A percentile compares a stretch with the other conserved stretches of the same genome.
phyloP scores from a whole-genome alignment of 768 basidiomycete species.

The Sporobolomyces pararoseus region DNA sequence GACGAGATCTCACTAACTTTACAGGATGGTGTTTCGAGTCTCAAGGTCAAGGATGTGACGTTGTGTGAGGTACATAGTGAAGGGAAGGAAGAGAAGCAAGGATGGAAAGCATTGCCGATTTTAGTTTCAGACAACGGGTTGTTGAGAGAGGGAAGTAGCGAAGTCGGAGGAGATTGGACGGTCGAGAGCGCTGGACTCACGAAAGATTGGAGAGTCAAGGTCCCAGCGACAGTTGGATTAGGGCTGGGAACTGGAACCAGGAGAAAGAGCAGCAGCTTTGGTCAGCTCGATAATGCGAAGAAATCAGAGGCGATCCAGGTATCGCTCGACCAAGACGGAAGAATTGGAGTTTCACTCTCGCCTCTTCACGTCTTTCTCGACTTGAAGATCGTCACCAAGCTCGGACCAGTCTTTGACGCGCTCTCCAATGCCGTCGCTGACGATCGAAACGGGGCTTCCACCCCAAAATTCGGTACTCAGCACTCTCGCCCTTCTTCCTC shows the following conservation, averaged over 20 bases:
- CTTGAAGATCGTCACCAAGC: conserved; percentile 46
- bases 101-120: conserved; percentile 7
- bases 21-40: background rate
- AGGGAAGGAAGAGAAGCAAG: background rate
- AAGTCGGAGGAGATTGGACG: conserved; percentile 7
- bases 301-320: background rate
- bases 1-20: background rate
- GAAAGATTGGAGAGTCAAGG: conserved; percentile 13
- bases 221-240: background rate
- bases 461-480: background rate
- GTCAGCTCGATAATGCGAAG: too few relatives aligned
- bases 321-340: background rate
- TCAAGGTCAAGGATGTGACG: background rate
- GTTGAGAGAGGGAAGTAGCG: background rate
- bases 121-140: conserved; percentile 2
- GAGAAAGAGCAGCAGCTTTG: background rate
- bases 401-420: conserved; percentile 40
- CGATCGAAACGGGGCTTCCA: background rate
- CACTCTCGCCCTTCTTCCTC: background rate
- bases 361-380: conserved; percentile 49
- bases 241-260: background rate
- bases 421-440: background rate
- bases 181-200: background rate
- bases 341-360: background rate
- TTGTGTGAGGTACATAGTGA: background rate